These are phyloP conservation scores for Colletotrichum lini DNA, from an alignment of 2,329 filamentous ascomycete species.

Conservation along the genomic window DNA sequence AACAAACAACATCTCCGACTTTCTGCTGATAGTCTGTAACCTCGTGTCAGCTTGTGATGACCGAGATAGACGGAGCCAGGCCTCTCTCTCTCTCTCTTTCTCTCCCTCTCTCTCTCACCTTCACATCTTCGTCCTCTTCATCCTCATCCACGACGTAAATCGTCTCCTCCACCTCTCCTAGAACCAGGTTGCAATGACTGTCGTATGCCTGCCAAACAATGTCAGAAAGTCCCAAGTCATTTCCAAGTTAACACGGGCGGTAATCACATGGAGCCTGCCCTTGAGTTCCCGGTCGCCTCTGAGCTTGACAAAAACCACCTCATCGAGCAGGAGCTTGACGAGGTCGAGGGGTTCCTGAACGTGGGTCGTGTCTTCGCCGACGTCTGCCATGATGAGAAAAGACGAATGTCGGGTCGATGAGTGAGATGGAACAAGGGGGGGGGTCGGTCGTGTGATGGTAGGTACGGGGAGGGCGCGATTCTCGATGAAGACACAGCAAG, in stretches of 20 bases:
- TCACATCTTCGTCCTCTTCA: conserved; percentile 82
- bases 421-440: neutral
- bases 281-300: conserved; percentile 96
- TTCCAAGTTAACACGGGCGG: conserved; percentile 37
- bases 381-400: conserved; percentile 80
- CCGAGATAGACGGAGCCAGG: neutral
- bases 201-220: conserved; percentile 83
- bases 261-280: conserved; percentile 89
- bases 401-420: conserved; percentile 12
- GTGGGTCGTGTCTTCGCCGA: conserved; percentile 78
- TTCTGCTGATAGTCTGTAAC: conserved; percentile 88
- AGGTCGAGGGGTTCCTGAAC: conserved; percentile 95
- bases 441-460: neutral
- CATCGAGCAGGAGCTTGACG: conserved; percentile 93
- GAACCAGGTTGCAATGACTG: conserved; percentile 96
- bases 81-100: neutral
- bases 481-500: conserved; percentile 24
- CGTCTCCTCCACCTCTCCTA: conserved; percentile 97
- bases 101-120: conserved; percentile 64
- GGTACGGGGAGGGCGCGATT: neutral
- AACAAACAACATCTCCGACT: conserved; percentile 98
- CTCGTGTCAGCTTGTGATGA: neutral
- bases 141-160: conserved; percentile 94
- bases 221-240: conserved; percentile 27
- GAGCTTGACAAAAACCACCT: conserved; percentile 97